Percentiles rank a stretch among this genome's conserved stretches.
These are phyloP conservation scores for Pichia californica DNA, from an alignment of 805 yeast species.

Conservation along the genomic window DNA sequence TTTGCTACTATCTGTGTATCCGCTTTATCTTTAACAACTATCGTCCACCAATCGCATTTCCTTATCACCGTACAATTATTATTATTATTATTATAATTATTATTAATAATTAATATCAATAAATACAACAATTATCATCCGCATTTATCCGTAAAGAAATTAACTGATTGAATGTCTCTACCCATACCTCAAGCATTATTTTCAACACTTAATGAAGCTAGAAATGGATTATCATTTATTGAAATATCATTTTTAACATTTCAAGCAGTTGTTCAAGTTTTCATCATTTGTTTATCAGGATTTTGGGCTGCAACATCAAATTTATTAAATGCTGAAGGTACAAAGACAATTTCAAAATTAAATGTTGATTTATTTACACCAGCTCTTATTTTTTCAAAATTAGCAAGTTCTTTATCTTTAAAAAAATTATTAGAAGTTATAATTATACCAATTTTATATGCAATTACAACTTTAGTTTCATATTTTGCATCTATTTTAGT, in stretches of 20 bases:
- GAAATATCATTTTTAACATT: conserved; percentile 64
- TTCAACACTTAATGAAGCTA: conserved; percentile 4
- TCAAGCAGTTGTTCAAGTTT: conserved; percentile 88
- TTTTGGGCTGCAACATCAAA: conserved; percentile 76
- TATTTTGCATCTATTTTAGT: conserved; percentile 53
- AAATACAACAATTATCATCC: neutral
- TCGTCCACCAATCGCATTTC: too few species aligned
- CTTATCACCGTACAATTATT: too few species aligned
- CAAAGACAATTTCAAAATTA: conserved; percentile 65
- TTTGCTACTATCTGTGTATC: too few species aligned
- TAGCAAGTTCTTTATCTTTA: conserved; percentile 59
- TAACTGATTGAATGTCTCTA: neutral
- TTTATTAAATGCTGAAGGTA: conserved; percentile 63
- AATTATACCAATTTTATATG: conserved; percentile 78
- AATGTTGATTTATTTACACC: conserved; percentile 95
- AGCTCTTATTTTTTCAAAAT: conserved; percentile 83
- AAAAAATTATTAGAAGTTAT: conserved; percentile 74
- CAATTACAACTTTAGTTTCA: conserved; percentile 75
- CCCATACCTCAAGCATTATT: conserved; percentile 7
- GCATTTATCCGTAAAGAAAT: too few species aligned
- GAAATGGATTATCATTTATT: conserved; percentile 17
- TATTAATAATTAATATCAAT: neutral
- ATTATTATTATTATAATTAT: too few species aligned
- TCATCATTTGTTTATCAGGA: conserved; percentile 79
- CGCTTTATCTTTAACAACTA: too few species aligned